These are phyloP conservation scores for Kodamaea sagamina DNA, from an alignment of 805 yeast species.

Conservation along the genomic window DNA sequence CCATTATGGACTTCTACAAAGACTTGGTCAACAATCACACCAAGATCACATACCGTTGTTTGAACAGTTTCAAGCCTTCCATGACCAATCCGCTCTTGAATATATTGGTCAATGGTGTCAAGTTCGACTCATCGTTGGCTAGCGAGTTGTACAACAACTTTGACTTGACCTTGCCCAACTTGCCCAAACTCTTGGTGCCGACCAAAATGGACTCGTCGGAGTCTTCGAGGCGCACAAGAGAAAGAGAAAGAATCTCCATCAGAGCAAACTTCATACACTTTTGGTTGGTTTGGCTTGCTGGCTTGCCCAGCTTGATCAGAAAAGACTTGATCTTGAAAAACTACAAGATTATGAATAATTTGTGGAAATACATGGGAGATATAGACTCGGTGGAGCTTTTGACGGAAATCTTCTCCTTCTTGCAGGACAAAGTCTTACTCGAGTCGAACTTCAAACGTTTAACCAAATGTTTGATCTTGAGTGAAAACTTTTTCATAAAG, in stretches of 20 bases:
- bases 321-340: conserved; percentile 60
- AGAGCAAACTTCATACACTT: conserved; percentile 63
- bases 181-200: conserved; percentile 65
- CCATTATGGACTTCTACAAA: conserved; percentile 43
- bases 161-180: conserved; percentile 62
- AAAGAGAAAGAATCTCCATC: conserved; percentile 42
- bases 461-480: conserved; percentile 73
- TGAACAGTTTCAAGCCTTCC: conserved; percentile 58
- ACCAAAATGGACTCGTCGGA: conserved; percentile 39
- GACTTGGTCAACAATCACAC: conserved; percentile 56
- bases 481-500: conserved; percentile 69
- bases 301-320: conserved; percentile 56
- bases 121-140: conserved; percentile 49
- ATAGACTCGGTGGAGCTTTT: conserved; percentile 52
- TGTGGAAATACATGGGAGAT: conserved; percentile 64
- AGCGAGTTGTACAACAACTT: conserved; percentile 64
- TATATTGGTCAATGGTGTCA: conserved; percentile 53
- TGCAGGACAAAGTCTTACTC: conserved; percentile 52
- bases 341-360: conserved; percentile 56
- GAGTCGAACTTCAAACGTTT: conserved; percentile 65
- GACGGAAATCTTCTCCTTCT: conserved; percentile 42
- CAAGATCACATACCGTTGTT: conserved; percentile 67
- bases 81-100: conserved; percentile 63
- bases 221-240: conserved; percentile 36
- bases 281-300: conserved; percentile 54